Conservation (phyloP, 805 yeast species). For the Tetrapisispora fleetii region DNA sequence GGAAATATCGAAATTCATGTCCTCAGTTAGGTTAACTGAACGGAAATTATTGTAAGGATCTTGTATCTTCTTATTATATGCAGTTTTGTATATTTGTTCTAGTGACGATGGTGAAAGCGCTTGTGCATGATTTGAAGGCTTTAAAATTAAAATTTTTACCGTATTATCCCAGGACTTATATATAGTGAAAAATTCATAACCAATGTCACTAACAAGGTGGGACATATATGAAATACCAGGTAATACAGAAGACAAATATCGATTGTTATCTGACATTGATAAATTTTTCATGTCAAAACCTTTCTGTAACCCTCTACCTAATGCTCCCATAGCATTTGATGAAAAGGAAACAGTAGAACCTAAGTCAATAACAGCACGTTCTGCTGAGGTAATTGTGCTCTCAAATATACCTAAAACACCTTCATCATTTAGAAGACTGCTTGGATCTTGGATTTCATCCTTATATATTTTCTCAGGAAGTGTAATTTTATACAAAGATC, state of each 20-base stretch:
- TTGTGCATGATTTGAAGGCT: slow-evolving; percentile 62
- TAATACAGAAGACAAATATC: slow-evolving; percentile 46
- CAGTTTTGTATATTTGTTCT: slow-evolving; percentile 45
- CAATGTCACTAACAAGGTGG: slow-evolving; percentile 55
- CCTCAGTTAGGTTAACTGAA: slow-evolving; percentile 43
- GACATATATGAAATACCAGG: slow-evolving; percentile 54
- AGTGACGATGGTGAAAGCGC: slow-evolving; percentile 23
- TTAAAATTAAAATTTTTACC: slow-evolving; percentile 47
- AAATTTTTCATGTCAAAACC: slow-evolving; percentile 68
- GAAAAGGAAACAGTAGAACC: slow-evolving; percentile 69
- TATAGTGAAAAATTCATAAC: slow-evolving; percentile 63
- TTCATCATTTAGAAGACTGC: slow-evolving; percentile 54
- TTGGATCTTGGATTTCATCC: slow-evolving; percentile 46
- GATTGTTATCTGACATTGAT: slow-evolving; percentile 35
- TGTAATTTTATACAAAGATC: slow-evolving; percentile 47
- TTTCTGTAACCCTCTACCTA: slow-evolving; percentile 74
- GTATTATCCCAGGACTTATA: slow-evolving; percentile 53
- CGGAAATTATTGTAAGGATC: slow-evolving; percentile 29
- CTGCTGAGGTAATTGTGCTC: slow-evolving; percentile 52
- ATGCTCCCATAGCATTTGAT: slow-evolving; percentile 62
- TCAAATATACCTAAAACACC: slow-evolving; percentile 67
- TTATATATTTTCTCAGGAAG: slow-evolving; percentile 58
- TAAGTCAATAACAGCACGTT: slow-evolving; percentile 67
- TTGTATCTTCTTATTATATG: slow-evolving; percentile 38
- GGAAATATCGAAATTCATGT: slow-evolving; percentile 43